These are phyloP conservation scores for Atalantia buxifolia DNA, from an alignment of 345 rosid genomes.

Conservation along the genomic window DNA sequence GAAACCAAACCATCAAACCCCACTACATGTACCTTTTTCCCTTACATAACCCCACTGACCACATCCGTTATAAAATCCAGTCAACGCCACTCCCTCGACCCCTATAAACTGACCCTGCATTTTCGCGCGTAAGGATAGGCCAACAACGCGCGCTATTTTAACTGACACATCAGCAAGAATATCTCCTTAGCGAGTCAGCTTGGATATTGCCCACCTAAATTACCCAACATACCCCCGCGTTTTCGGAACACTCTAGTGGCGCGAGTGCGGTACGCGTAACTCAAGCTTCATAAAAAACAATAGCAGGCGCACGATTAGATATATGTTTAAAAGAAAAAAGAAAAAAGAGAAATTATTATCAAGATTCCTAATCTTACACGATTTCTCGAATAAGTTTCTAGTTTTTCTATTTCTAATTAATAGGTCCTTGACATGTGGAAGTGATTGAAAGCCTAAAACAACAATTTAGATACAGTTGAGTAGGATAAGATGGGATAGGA, in stretches of 20 bases:
- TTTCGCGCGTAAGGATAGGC: neutral
- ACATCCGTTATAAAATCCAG: neutral
- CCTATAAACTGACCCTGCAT: neutral
- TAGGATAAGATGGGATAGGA: too few species aligned
- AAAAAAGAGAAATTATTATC: neutral
- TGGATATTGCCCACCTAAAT: neutral
- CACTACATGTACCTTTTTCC: neutral
- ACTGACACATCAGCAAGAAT: neutral
- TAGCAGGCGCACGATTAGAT: neutral
- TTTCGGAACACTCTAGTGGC: neutral
- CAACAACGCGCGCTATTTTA: neutral
- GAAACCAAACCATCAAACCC: neutral
- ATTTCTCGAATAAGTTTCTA: neutral
- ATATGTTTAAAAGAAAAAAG: neutral
- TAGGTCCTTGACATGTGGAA: too few species aligned
- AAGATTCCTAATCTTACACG: neutral
- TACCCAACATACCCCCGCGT: slow-evolving; percentile 1
- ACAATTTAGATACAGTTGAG: too few species aligned
- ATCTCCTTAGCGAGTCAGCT: too few species aligned
- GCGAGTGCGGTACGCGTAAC: neutral
- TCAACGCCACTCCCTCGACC: neutral
- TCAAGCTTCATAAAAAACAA: neutral
- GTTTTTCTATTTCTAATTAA: too few species aligned
- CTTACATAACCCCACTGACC: neutral
- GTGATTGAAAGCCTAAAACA: too few species aligned